A percentile compares a stretch with the other conserved stretches of the same genome.
These are phyloP conservation scores for Mrakia gelida DNA, from an alignment of 768 basidiomycete species.

Conservation along the genomic window DNA sequence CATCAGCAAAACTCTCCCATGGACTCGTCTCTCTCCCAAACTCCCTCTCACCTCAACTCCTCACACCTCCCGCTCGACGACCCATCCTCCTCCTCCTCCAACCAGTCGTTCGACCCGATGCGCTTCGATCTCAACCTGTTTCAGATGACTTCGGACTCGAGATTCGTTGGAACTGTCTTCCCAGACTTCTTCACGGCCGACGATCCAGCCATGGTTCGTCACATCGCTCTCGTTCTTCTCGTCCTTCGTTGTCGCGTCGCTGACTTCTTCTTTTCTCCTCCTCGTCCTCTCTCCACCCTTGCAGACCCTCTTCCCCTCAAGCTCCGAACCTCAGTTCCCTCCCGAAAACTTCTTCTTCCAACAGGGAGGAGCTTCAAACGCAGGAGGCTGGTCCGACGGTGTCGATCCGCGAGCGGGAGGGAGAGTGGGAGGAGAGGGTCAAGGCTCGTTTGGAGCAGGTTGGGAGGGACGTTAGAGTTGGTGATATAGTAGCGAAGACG, in stretches of 20 bases:
- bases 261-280: not conserved
- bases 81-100: not conserved
- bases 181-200: not conserved
- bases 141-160: not conserved
- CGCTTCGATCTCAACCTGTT: not conserved
- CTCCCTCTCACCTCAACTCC: not conserved
- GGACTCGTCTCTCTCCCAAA: no score
- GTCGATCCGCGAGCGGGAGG: not conserved
- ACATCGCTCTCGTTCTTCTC: not conserved
- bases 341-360: not conserved
- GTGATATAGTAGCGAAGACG: no score
- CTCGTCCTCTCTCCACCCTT: not conserved
- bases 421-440: not conserved
- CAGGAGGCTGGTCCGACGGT: not conserved
- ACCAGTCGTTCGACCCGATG: not conserved
- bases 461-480: no score
- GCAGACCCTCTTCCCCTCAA: not conserved
- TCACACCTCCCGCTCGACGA: not conserved
- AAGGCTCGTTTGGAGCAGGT: no score
- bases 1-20: not conserved
- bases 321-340: not conserved
- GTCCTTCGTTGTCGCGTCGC: not conserved
- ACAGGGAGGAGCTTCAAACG: not conserved
- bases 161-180: not conserved
- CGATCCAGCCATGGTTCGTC: conserved; percentile 2